Evolutionary conservation across 164 flowering plant genomes (phyloP), one percentile per base, ranked within the genome.

Genomic region (Macadamia integrifolia): DNA sequence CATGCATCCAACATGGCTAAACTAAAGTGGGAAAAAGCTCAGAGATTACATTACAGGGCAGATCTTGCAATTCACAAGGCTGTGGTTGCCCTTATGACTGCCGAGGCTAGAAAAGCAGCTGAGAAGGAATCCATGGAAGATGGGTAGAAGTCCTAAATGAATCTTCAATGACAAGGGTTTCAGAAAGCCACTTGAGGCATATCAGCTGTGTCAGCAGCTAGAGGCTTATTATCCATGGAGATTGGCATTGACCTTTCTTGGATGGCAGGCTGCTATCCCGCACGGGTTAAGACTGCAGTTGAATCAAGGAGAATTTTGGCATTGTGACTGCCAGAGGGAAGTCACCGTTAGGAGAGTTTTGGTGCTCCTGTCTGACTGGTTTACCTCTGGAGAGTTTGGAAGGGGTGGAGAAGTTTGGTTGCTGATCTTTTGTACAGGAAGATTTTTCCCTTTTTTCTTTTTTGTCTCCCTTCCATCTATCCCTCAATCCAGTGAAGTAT

Each of bases 21-120:
- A 67, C 79, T 88, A 9, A 95, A 91, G 80, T 77, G 92, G 62
- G 91, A 89, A 72, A 87, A 76, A 44, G 99, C 98, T 61, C 85
- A 86, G 76, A 89, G 87, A 72, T 68, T 92, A 80, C 78, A 81
- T 18, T 80, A 79, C 69, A 80, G 82, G 73, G 99, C 97, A 23
- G 98, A 95, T 75, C 66, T 85, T 40, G 97, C 96, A 18, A 81
- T 91, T 62, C 96, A 92, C 80, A 92, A 87, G 79, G 99, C 99
- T 69, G 87, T 77, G 66, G 82, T 71, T 77, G 93, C 99, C 67
- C 82, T 92, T 43, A 87, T 87, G 93, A 86, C 78, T 66, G 99
- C 97, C 10, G 96, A 95, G 62, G 90, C 94, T 10, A 74, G 87
- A 15, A 87, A 87, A 80, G 86, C 92, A 12, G 76, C 65, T 44